phyloP scores from a whole-genome alignment of 306 rosid species.

The Quercus wislizeni region DNA sequence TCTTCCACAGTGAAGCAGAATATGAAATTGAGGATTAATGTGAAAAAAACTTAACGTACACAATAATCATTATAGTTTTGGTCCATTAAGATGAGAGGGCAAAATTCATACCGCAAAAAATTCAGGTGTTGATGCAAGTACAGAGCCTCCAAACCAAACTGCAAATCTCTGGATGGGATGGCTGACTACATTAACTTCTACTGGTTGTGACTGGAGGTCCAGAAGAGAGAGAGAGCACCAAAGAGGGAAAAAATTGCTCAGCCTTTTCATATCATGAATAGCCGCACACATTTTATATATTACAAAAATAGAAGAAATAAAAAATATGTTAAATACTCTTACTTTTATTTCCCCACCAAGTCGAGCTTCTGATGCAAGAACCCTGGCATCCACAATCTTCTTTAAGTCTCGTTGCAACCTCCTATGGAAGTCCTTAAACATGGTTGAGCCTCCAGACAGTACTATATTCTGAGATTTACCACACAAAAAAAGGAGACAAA shows the following conservation, averaged over 20 bases:
- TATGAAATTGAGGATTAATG: neutral
- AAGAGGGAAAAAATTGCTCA: slow-evolving; percentile 7
- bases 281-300: neutral
- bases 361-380: slow-evolving; percentile 81
- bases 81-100: neutral
- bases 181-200: slow-evolving; percentile 95
- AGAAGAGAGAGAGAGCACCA: slow-evolving; percentile 13
- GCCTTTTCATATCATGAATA: neutral
- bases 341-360: slow-evolving; percentile 77
- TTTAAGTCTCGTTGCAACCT: slow-evolving; percentile 96
- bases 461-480: slow-evolving; percentile 72
- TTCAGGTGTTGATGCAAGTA: slow-evolving; percentile 98
- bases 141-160: slow-evolving; percentile 99
- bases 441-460: slow-evolving; percentile 97
- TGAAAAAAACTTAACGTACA: neutral
- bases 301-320: neutral
- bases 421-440: slow-evolving; percentile 98
- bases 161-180: slow-evolving; percentile 99
- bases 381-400: slow-evolving; percentile 92
- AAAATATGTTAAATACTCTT: slow-evolving; percentile 11
- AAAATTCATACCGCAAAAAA: slow-evolving; percentile 70
- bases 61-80: neutral
- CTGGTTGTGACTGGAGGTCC: slow-evolving; percentile 74
- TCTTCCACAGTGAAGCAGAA: neutral
- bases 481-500: neutral